A percentile compares a stretch with the other conserved stretches of the same genome.
These are phyloP conservation scores for Byssothecium circinans DNA, from an alignment of 2,329 filamentous ascomycete genomes.

Conservation along the genomic window DNA sequence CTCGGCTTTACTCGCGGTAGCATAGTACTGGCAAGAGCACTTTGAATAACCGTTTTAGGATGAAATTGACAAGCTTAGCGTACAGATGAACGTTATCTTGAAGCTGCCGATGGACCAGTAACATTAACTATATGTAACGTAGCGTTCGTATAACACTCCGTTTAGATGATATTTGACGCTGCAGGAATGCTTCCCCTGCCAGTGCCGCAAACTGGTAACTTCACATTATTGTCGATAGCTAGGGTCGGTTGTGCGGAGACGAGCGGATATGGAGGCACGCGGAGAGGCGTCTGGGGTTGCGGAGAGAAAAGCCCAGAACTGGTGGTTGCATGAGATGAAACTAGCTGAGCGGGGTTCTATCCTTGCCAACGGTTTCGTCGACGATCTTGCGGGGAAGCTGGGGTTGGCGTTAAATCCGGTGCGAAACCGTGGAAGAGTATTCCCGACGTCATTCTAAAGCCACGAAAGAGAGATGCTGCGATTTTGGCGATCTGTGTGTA, in stretches of 20 bases:
- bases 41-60: conserved; percentile 1
- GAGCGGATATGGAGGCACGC: conserved; percentile 25
- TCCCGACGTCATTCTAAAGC: conserved; percentile 5
- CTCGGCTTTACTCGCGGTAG: conserved; percentile 8
- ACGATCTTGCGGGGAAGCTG: conserved; percentile 34
- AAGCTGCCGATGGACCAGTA: not conserved
- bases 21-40: conserved; percentile 7
- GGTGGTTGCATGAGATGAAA: conserved; percentile 6
- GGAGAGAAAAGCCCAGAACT: conserved; percentile 21
- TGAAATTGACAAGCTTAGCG: not conserved
- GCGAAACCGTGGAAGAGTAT: conserved; percentile 14
- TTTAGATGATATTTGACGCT: too few relatives aligned
- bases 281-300: conserved; percentile 22
- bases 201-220: too few relatives aligned
- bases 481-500: not conserved
- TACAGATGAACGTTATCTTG: not conserved
- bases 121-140: too few relatives aligned
- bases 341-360: conserved; percentile 17
- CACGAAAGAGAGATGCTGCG: not conserved
- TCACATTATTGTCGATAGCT: conserved; percentile 1
- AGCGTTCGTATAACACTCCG: too few relatives aligned
- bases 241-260: conserved; percentile 28
- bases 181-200: not conserved
- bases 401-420: conserved; percentile 17
- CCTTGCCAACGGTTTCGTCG: conserved; percentile 4